phyloP scores from a whole-genome alignment of 1,139 yeast genomes.

The Saccharomyces hybrid region DNA sequence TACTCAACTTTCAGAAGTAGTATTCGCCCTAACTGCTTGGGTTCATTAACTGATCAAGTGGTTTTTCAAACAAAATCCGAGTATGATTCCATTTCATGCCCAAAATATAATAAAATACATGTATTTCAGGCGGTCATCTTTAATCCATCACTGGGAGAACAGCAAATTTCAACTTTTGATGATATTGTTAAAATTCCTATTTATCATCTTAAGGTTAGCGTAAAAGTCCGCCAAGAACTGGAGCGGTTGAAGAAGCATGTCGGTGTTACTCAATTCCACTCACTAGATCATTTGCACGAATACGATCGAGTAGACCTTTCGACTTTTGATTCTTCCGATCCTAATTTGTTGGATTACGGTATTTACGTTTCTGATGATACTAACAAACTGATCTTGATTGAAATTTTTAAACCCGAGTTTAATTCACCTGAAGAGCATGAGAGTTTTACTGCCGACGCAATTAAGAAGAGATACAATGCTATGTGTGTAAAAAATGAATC shows the following conservation, averaged over 20 bases:
- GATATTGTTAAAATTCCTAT: constrained; percentile 23
- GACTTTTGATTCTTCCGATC: constrained; percentile 16
- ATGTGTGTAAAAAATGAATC: constrained; percentile 28
- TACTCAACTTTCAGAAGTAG: constrained; percentile 27
- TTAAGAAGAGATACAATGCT: constrained; percentile 33
- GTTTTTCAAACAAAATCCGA: constrained; percentile 23
- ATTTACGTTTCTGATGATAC: constrained; percentile 39
- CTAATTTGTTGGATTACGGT: constrained; percentile 35
- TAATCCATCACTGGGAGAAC: constrained; percentile 11
- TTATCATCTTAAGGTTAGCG: constrained; percentile 32
- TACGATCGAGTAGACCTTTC: constrained; percentile 34
- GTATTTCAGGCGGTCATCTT: constrained; percentile 24
- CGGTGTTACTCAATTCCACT: constrained; percentile 30
- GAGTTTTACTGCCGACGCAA: constrained; percentile 34
- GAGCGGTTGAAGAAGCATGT: constrained; percentile 21
- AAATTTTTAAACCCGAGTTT: constrained; percentile 38
- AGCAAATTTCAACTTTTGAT: constrained; percentile 8
- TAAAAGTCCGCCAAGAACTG: constrained; percentile 28
- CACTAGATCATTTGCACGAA: constrained; percentile 31
- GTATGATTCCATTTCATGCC: constrained; percentile 25
- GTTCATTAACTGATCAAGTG: constrained; percentile 27
- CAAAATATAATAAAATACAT: constrained; percentile 22
- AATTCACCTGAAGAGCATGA: constrained; percentile 31
- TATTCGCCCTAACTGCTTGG: constrained; percentile 20
- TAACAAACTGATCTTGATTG: constrained; percentile 37